Percentiles rank a stretch among this genome's conserved stretches.
phyloP scores from a whole-genome alignment of 1,284 basidiomycete species.

The Fomitopsis schrenkii region DNA sequence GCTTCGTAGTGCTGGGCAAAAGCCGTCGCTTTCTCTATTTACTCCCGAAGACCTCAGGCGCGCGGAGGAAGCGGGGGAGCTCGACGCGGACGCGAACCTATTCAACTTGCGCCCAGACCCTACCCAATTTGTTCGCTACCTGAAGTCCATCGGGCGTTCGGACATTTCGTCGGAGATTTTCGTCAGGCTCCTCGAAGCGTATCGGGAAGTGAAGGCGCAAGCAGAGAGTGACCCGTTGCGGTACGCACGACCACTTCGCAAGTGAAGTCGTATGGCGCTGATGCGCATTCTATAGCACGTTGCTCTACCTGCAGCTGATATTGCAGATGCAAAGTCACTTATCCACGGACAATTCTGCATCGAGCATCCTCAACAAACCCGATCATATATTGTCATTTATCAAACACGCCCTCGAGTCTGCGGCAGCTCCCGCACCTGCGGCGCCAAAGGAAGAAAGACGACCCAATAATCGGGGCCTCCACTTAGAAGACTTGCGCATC shows the following conservation, averaged over 20 bases:
- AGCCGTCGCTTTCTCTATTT: slow-evolving; percentile 37
- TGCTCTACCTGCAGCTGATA: slow-evolving; percentile 75
- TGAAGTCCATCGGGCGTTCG: slow-evolving; percentile 60
- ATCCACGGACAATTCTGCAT: slow-evolving; percentile 47
- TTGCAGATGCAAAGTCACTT: slow-evolving; percentile 74
- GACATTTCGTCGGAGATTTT: slow-evolving; percentile 75
- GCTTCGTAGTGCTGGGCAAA: slow-evolving; percentile 21
- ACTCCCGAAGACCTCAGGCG: slow-evolving; percentile 45
- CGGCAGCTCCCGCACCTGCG: slow-evolving; percentile 16
- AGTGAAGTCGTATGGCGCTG: too few species aligned
- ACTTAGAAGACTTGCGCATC: slow-evolving; percentile 40
- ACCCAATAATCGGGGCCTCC: slow-evolving; percentile 17
- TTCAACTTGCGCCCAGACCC: slow-evolving; percentile 75
- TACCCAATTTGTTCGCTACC: slow-evolving; percentile 53
- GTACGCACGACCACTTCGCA: slow-evolving; percentile 29
- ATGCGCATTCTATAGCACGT: slow-evolving; percentile 27
- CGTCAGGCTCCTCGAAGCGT: slow-evolving; percentile 66
- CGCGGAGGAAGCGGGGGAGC: slow-evolving; percentile 37
- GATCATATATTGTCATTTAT: slow-evolving; percentile 77
- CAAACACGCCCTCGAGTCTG: slow-evolving; percentile 56
- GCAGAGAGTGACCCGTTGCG: slow-evolving; percentile 48
- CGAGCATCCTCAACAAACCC: slow-evolving; percentile 67
- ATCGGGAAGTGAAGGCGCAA: slow-evolving; percentile 46
- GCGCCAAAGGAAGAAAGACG: slow-evolving; percentile 8
- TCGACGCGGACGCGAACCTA: slow-evolving; percentile 51